These are phyloP conservation scores for Nidularia sp. DNA, from an alignment of 768 basidiomycete genomes.

Conservation along the genomic window DNA sequence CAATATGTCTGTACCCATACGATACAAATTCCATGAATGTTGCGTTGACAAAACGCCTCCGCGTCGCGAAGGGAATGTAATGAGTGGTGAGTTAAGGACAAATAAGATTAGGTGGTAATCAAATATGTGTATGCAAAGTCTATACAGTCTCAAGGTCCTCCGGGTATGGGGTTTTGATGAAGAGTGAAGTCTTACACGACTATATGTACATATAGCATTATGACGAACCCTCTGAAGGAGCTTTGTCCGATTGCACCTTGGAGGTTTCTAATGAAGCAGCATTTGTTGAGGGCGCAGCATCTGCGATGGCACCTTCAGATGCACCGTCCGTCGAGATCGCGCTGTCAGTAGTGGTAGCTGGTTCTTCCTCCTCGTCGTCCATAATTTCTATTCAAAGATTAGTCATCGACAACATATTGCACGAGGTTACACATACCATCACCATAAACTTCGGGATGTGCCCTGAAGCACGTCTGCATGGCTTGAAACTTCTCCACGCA, in stretches of 20 bases:
- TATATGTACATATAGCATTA: not conserved
- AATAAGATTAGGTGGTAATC: conserved; percentile 11
- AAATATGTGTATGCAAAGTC: not conserved
- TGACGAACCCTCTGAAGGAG: not conserved
- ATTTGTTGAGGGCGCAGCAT: conserved; percentile 1
- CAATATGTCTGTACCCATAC: conserved; percentile 3
- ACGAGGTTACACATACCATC: conserved; percentile 58
- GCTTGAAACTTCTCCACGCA: conserved; percentile 96
- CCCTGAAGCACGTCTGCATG: conserved; percentile 98
- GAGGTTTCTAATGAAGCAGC: conserved; percentile 4
- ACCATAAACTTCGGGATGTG: conserved; percentile 93
- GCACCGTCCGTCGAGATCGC: not conserved
- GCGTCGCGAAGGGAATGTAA: not conserved
- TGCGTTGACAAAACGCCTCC: too few relatives aligned
- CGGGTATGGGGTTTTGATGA: conserved; percentile 7
- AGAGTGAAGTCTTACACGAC: not conserved
- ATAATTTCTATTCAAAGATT: conserved; percentile 48
- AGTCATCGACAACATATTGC: not conserved
- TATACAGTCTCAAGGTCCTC: conserved; percentile 9
- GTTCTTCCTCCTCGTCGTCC: conserved; percentile 54
- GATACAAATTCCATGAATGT: too few relatives aligned
- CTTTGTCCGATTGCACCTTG: not conserved
- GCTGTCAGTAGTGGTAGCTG: conserved; percentile 4
- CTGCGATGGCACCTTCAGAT: not conserved
- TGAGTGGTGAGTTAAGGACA: conserved; percentile 6